Conservation (phyloP, 2,329 filamentous ascomycete genomes). For the Pseudophaeomoniella oleicola region DNA sequence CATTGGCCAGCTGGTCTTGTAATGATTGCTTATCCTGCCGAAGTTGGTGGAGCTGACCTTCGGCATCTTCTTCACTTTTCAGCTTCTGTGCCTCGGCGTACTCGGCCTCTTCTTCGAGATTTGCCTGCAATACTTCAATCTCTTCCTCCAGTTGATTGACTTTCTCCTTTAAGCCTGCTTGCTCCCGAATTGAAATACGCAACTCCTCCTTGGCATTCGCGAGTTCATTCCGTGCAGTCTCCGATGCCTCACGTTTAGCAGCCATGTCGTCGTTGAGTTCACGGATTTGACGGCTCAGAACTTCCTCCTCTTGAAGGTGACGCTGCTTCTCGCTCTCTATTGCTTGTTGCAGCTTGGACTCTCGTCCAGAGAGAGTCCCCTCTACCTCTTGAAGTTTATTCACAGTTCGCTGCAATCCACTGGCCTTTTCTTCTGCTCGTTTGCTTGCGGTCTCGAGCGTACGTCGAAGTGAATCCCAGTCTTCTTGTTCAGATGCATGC, state of each 20-base stretch:
- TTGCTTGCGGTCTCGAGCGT: constrained; percentile 51
- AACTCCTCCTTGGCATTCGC: constrained; percentile 54
- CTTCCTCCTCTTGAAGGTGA: constrained; percentile 55
- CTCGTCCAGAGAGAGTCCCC: constrained; percentile 52
- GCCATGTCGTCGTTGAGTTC: constrained; percentile 59
- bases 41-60: constrained; percentile 40
- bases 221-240: constrained; percentile 51
- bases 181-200: constrained; percentile 50
- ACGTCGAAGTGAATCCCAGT: constrained; percentile 55
- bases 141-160: constrained; percentile 59
- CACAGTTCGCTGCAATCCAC: constrained; percentile 55
- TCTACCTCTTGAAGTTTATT: constrained; percentile 55
- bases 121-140: constrained; percentile 56
- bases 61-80: constrained; percentile 43
- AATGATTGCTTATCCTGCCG: constrained; percentile 47
- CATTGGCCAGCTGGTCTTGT: constrained; percentile 46
- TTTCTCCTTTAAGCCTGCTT: constrained; percentile 42
- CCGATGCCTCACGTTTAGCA: constrained; percentile 49
- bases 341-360: constrained; percentile 51
- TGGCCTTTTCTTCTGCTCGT: constrained; percentile 52
- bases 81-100: constrained; percentile 42
- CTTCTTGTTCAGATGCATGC: constrained; percentile 56
- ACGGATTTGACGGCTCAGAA: constrained; percentile 58
- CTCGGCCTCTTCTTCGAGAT: constrained; percentile 50
- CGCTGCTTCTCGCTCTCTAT: constrained; percentile 58